Evolutionary conservation across 805 yeast genomes (phyloP).

Genomic region (Metschnikowia santaceciliae): DNA sequence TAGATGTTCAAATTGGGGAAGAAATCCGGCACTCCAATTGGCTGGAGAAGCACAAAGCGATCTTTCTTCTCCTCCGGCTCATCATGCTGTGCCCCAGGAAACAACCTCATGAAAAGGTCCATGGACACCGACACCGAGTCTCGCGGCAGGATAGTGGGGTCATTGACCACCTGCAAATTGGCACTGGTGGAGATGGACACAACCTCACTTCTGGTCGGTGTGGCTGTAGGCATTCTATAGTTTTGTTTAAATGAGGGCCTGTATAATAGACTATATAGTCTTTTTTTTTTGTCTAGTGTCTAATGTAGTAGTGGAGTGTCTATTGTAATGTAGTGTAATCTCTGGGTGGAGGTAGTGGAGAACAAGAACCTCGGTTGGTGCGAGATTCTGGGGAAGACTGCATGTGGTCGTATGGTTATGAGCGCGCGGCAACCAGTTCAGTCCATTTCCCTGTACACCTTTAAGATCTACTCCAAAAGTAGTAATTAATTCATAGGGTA

Average conservation of each 20-base stretch:
- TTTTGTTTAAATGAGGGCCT: neutral
- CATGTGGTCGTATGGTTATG: neutral
- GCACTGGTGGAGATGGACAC: conserved; percentile 26
- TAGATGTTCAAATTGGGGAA: conserved; percentile 33
- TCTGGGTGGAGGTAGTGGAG: neutral
- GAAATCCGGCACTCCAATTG: conserved; percentile 38
- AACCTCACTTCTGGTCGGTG: neutral
- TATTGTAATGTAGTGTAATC: too few species aligned
- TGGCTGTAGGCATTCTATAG: conserved; percentile 7
- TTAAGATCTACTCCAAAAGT: too few species aligned
- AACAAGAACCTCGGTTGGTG: conserved; percentile 2
- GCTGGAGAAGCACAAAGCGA: conserved; percentile 31
- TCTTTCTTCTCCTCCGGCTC: neutral
- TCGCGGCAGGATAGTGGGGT: conserved; percentile 21
- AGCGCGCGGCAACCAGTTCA: too few species aligned
- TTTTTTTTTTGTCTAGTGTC: too few species aligned
- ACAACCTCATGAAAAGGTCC: conserved; percentile 31
- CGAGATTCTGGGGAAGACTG: conserved; percentile 4
- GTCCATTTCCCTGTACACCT: too few species aligned
- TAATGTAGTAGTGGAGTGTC: neutral
- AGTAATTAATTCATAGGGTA: too few species aligned
- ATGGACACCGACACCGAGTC: conserved; percentile 32
- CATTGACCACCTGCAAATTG: conserved; percentile 29
- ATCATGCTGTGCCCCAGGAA: conserved; percentile 21
- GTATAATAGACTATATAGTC: too few species aligned